phyloP scores from a whole-genome alignment of 176 grass and related monocot species.

The Cenchrus purpureus region DNA sequence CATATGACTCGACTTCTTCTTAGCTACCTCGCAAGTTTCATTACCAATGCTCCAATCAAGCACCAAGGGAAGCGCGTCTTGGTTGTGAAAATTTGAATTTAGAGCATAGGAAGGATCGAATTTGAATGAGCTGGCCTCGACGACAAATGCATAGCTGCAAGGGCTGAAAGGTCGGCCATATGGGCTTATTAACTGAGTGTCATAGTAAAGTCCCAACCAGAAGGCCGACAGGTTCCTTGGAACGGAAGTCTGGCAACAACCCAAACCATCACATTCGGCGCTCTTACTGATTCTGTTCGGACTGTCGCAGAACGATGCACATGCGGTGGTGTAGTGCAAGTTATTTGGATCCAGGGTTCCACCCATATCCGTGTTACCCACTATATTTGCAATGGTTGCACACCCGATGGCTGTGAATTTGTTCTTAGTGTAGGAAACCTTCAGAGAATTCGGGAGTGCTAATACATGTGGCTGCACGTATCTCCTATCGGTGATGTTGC shows the following conservation, averaged over 20 bases:
- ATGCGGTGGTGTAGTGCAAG: background rate
- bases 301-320: background rate
- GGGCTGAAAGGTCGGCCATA: background rate
- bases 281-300: background rate
- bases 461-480: too few relatives aligned
- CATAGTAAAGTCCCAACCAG: too few relatives aligned
- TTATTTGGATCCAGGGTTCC: too few relatives aligned
- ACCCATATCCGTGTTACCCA: too few relatives aligned
- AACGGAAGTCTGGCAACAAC: background rate
- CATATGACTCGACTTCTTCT: background rate
- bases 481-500: too few relatives aligned
- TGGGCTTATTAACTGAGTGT: too few relatives aligned
- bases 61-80: background rate
- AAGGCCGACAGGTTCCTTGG: background rate
- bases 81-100: background rate
- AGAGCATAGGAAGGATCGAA: background rate
- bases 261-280: background rate
- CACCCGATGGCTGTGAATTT: too few relatives aligned
- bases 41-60: slow-evolving; percentile 13
- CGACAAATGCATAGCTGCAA: slow-evolving; percentile 16
- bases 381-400: too few relatives aligned
- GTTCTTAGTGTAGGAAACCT: too few relatives aligned
- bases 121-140: background rate
- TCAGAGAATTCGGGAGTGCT: too few relatives aligned
- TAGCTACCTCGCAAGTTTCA: background rate